Percentiles rank a stretch among this genome's conserved stretches.
Conservation (phyloP, 306 rosid genomes). For the Rosa chinensis region DNA sequence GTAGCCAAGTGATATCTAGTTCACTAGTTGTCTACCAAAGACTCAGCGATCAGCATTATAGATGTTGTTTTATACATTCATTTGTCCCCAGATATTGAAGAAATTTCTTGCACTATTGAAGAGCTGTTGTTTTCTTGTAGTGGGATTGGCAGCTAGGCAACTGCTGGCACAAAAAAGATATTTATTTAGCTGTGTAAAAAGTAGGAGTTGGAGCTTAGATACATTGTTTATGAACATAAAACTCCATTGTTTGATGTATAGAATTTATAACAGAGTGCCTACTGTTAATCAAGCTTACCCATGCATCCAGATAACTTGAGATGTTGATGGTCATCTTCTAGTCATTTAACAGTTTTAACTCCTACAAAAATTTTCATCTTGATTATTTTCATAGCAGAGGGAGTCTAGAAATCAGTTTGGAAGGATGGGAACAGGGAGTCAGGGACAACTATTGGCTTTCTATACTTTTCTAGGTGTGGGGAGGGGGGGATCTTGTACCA, state of each 20-base stretch:
- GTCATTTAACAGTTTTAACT: neutral
- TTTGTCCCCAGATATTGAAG: neutral
- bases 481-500: neutral
- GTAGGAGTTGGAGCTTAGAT: neutral
- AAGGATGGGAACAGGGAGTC: neutral
- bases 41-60: neutral
- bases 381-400: neutral
- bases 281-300: neutral
- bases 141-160: neutral
- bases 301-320: neutral
- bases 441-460: neutral
- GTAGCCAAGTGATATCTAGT: neutral
- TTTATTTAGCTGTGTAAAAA: neutral
- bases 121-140: slow-evolving; percentile 6
- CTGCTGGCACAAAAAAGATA: neutral
- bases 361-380: neutral
- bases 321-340: neutral
- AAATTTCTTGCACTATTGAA: neutral
- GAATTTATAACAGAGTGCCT: neutral
- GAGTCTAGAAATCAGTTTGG: neutral
- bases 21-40: neutral
- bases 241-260: neutral
- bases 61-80: neutral
- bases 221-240: neutral
- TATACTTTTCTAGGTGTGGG: neutral